Base-by-base conservation (phyloP, 2,329 filamentous ascomycete species). In the Penicillium sp. region DNA sequence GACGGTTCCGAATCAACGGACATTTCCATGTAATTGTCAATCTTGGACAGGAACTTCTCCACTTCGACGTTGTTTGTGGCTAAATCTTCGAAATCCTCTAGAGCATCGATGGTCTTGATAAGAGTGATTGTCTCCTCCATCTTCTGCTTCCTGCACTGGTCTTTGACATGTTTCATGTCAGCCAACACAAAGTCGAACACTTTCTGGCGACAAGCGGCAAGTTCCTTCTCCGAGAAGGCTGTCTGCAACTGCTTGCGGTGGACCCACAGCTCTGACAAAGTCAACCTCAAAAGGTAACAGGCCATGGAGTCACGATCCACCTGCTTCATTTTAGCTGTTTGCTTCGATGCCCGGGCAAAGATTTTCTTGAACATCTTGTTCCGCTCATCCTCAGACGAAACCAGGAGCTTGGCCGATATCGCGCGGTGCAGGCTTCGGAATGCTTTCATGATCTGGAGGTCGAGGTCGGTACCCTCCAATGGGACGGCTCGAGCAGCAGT, bases 51-150 rank as follows among this genome's bases (percentile, higher is more conserved):
- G 54, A 69, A 70, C 39, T 74, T 74, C 15, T 70, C 70, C 12
- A 72, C 70, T 29, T 76, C 72, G 17, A 66, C 64, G 55, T 72
- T 70, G 36, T 69, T 68, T 21, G 62, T 64, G 6, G 69, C 66
- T 19, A 77, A 59, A 50, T 77, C 74, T 58, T 75, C 73, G 57
- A 78, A 75, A 38, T 75, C 70, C 53, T 77, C 75, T 41, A 77
- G 60, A 13, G 72, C 68, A 66, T 74, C 73, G 25, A 77, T 66
- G 12, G 69, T 70, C 51, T 75, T 75, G 29, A 72, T 72, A 17
- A 77, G 60, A 8, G 69, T 70, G 27, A 75, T 67, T 9, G 69
- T 71, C 27, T 72, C 66, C 52, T 72, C 66, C 33, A 73, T 41
- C 36, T 70, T 64, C 23, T 74, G 66, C 60, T 74, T 75, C 56